A percentile compares a stretch with the other conserved stretches of the same genome.
phyloP scores from a whole-genome alignment of 805 yeast genomes.

The Kuraishia borneana region DNA sequence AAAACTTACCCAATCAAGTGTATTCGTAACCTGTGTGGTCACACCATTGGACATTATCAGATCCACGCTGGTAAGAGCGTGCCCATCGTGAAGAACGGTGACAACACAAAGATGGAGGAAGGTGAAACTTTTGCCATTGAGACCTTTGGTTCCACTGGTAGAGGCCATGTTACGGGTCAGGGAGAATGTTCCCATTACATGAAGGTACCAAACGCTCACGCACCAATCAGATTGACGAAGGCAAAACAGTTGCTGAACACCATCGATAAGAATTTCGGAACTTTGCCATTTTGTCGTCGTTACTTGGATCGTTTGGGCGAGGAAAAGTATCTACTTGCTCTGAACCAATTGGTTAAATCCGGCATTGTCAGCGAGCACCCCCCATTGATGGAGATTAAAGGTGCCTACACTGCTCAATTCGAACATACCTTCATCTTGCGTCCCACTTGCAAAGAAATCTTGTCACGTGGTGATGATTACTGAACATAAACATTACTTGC shows the following conservation, averaged over 20 bases:
- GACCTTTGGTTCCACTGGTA: slow-evolving; percentile 95
- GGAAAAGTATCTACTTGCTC: slow-evolving; percentile 80
- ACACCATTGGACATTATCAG: slow-evolving; percentile 70
- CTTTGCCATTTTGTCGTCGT: slow-evolving; percentile 93
- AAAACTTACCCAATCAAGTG: slow-evolving; percentile 76
- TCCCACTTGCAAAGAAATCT: slow-evolving; percentile 88
- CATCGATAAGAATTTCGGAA: slow-evolving; percentile 79
- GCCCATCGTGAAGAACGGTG: slow-evolving; percentile 91
- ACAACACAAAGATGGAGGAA: slow-evolving; percentile 96
- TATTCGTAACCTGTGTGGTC: slow-evolving; percentile 90
- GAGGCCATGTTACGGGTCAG: slow-evolving; percentile 72
- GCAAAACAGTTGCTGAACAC: slow-evolving; percentile 60
- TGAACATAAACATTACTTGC: no score
- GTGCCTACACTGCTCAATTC: slow-evolving; percentile 90
- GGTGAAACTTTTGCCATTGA: slow-evolving; percentile 97
- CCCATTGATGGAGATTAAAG: slow-evolving; percentile 75
- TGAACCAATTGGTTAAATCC: slow-evolving; percentile 72
- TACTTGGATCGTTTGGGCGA: slow-evolving; percentile 88
- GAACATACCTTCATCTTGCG: slow-evolving; percentile 91
- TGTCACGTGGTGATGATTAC: slow-evolving; percentile 91
- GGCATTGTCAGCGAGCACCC: slow-evolving; percentile 93
- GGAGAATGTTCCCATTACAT: slow-evolving; percentile 97
- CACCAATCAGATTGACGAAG: slow-evolving; percentile 47
- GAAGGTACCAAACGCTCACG: slow-evolving; percentile 35
- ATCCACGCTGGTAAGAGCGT: slow-evolving; percentile 96